Conservation (phyloP, 2,329 filamentous ascomycete species). For the Ophiostoma ips region DNA sequence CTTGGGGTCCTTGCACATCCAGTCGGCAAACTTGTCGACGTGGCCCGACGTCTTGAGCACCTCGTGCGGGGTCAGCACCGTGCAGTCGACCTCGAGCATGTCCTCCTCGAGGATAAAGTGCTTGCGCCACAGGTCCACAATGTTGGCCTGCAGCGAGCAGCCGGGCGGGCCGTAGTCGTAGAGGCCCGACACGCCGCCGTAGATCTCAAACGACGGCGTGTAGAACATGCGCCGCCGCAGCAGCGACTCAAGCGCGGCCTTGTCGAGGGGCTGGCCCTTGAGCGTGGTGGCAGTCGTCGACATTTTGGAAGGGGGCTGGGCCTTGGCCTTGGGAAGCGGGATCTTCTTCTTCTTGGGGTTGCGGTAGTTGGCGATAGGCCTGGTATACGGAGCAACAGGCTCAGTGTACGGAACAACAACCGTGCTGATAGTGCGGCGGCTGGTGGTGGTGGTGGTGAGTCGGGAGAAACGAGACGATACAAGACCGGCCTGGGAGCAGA, state of each 20-base stretch:
- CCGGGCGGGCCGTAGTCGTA: slow-evolving; percentile 91
- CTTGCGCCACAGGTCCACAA: slow-evolving; percentile 81
- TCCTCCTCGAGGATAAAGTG: slow-evolving; percentile 89
- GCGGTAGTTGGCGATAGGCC: not conserved
- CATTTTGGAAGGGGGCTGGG: slow-evolving; percentile 1
- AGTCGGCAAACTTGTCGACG: slow-evolving; percentile 95
- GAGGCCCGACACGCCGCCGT: slow-evolving; percentile 75
- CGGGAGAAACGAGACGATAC: not conserved
- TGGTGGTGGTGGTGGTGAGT: not conserved
- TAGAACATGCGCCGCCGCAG: slow-evolving; percentile 85
- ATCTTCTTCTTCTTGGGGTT: not conserved
- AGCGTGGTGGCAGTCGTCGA: slow-evolving; percentile 47
- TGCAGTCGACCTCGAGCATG: slow-evolving; percentile 92
- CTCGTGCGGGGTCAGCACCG: slow-evolving; percentile 81
- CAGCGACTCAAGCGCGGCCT: slow-evolving; percentile 66
- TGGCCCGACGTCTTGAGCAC: slow-evolving; percentile 93
- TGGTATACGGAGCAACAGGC: not conserved
- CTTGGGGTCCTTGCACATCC: slow-evolving; percentile 99
- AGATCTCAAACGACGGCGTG: slow-evolving; percentile 91
- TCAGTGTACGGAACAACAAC: not conserved
- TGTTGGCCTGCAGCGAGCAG: slow-evolving; percentile 72
- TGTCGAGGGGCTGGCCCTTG: slow-evolving; percentile 82
- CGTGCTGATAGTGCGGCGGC: not conserved
- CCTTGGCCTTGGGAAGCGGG: not conserved
- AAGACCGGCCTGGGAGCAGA: slow-evolving; percentile 7